phyloP scores from a whole-genome alignment of 306 rosid species.

The Quercus aquifolioides region DNA sequence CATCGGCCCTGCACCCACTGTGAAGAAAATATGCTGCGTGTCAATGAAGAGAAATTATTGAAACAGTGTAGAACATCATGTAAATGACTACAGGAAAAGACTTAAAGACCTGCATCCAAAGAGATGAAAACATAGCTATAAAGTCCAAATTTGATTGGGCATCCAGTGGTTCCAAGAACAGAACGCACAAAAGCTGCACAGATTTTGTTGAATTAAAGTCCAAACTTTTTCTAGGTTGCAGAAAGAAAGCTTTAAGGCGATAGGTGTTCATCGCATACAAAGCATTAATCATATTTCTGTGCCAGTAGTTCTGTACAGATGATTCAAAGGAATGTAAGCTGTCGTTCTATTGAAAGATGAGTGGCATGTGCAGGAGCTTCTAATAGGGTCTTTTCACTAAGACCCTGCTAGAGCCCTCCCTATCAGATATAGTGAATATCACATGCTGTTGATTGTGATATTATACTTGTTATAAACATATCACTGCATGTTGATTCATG shows the following conservation, averaged over 20 bases:
- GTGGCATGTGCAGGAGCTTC: not conserved
- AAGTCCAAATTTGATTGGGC: not conserved
- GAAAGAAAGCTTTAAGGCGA: not conserved
- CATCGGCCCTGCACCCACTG: conserved; percentile 99
- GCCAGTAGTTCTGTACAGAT: not conserved
- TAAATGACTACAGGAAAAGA: conserved; percentile 4
- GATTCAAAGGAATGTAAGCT: not conserved
- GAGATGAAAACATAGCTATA: not conserved
- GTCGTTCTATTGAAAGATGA: not conserved
- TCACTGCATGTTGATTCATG: not conserved
- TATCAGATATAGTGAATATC: too few relatives aligned
- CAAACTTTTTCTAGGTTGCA: not conserved
- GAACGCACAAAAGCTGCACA: not conserved
- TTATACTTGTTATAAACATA: too few relatives aligned
- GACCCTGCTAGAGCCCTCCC: not conserved
- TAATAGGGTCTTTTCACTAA: not conserved
- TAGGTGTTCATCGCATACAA: not conserved
- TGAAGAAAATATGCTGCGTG: conserved; percentile 24
- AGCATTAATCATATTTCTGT: not conserved
- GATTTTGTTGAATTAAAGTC: not conserved
- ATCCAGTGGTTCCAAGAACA: conserved; percentile 1
- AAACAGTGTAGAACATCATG: conserved; percentile 1
- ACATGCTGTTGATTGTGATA: too few relatives aligned
- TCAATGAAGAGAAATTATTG: conserved; percentile 21
- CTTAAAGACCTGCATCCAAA: not conserved